Percentiles rank a stretch among this genome's conserved stretches.
Conservation (phyloP, 2,329 filamentous ascomycete species). For the Talaromyces amestolkiae region DNA sequence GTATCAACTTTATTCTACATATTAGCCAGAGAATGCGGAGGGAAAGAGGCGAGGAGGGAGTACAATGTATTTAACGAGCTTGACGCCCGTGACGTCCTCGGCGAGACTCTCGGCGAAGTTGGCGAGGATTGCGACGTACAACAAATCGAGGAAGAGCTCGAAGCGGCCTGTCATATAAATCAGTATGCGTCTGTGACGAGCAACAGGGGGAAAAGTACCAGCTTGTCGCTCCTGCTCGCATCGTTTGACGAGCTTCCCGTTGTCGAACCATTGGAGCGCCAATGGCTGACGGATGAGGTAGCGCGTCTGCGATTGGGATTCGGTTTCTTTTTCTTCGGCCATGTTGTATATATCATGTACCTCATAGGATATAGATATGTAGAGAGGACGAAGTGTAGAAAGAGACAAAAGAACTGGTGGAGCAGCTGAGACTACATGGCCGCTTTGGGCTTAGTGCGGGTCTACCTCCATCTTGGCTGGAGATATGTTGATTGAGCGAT, state of each 20-base stretch:
- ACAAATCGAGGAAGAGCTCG: slow-evolving; percentile 51
- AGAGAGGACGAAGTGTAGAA: not conserved
- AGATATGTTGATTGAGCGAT: not conserved
- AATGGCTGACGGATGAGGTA: slow-evolving; percentile 32
- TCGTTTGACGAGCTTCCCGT: slow-evolving; percentile 42
- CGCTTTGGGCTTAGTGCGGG: not conserved
- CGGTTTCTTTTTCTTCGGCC: slow-evolving; percentile 3
- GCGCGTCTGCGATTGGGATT: slow-evolving; percentile 22
- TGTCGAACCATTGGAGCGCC: slow-evolving; percentile 49
- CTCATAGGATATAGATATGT: not conserved
- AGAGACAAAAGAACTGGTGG: not conserved
- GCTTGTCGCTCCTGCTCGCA: slow-evolving; percentile 48
- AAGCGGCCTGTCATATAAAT: slow-evolving; percentile 37
- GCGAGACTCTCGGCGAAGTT: slow-evolving; percentile 51
- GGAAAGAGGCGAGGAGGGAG: not conserved
- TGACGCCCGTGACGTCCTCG: slow-evolving; percentile 45
- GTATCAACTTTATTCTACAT: slow-evolving; percentile 36
- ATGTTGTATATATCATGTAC: not conserved
- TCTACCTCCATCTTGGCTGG: not conserved
- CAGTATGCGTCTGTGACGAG: not conserved
- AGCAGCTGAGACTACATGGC: not conserved
- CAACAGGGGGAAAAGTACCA: slow-evolving; percentile 20
- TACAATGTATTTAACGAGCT: slow-evolving; percentile 49
- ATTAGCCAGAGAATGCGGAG: not conserved
- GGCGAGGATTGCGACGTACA: slow-evolving; percentile 53